Evolutionary conservation across 192 early-diverging fungal species (phyloP).

Genomic region (Geranomyces variabilis): DNA sequence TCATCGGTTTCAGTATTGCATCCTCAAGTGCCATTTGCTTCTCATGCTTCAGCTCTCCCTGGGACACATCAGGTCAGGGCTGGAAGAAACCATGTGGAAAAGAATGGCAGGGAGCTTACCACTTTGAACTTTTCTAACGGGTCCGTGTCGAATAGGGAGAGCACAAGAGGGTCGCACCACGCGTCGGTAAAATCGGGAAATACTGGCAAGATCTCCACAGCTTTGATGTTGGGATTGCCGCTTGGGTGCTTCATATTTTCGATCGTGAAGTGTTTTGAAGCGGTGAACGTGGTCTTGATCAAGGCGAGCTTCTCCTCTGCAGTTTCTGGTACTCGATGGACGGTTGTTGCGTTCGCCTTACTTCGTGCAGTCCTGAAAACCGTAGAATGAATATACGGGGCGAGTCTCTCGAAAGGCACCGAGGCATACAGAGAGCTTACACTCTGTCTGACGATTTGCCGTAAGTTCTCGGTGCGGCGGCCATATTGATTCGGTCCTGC

Average conservation of each 20-base stretch:
- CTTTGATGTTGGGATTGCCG: conserved; percentile 1
- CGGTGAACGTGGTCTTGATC: conserved; percentile 36
- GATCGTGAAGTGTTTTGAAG: conserved; percentile 13
- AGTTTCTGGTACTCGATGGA: conserved; percentile 1
- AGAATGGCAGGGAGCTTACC: not conserved
- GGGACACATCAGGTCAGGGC: not conserved
- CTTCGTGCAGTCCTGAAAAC: not conserved
- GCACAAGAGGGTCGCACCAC: conserved; percentile 25
- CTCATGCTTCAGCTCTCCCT: conserved; percentile 10
- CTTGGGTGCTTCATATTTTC: conserved; percentile 35
- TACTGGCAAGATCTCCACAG: conserved; percentile 41
- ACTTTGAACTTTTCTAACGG: conserved; percentile 35
- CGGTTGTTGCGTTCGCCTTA: not conserved
- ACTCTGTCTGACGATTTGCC: conserved; percentile 19
- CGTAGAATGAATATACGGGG: no score
- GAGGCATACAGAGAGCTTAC: no score
- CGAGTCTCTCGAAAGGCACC: no score
- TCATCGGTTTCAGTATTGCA: conserved; percentile 27
- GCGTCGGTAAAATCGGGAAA: conserved; percentile 38
- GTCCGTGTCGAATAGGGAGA: conserved; percentile 36
- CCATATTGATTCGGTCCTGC: conserved; percentile 23
- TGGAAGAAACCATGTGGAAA: not conserved
- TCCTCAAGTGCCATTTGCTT: conserved; percentile 21
- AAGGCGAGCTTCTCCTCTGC: conserved; percentile 23
- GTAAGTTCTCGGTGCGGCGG: conserved; percentile 26